Conservation (phyloP, 1,284 basidiomycete genomes). For the Ganoderma sp. region DNA sequence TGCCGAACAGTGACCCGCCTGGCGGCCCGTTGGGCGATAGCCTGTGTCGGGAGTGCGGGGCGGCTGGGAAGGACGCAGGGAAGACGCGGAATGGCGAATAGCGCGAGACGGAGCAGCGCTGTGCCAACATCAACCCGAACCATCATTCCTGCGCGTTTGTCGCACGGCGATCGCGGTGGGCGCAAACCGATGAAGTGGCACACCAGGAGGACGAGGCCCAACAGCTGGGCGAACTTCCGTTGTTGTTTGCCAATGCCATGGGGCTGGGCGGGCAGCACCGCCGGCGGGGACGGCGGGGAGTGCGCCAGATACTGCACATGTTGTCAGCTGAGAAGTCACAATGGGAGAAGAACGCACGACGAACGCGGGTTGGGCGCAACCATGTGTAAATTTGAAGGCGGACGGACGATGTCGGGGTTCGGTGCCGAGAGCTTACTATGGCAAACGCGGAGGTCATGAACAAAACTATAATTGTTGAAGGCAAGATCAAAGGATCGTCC, state of each 20-base stretch:
- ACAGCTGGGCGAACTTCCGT: background rate
- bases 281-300: background rate
- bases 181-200: background rate
- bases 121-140: background rate
- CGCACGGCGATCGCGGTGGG: constrained; percentile 1
- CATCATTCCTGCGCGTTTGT: constrained; percentile 5
- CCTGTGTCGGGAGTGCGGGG: constrained; percentile 1
- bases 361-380: background rate
- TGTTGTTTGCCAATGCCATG: constrained; percentile 5
- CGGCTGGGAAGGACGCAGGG: background rate
- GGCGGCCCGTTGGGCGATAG: background rate
- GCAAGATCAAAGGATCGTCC: background rate
- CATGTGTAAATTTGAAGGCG: constrained; percentile 2
- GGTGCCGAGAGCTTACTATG: background rate
- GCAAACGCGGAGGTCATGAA: background rate
- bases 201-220: background rate
- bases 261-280: background rate
- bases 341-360: background rate
- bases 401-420: background rate
- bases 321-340: background rate
- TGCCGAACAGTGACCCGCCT: background rate
- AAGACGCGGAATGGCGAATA: background rate
- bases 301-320: background rate
- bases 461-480: background rate
- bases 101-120: background rate